Conservation (phyloP, 2,329 filamentous ascomycete species). For the Pseudogymnoascus sp. region DNA sequence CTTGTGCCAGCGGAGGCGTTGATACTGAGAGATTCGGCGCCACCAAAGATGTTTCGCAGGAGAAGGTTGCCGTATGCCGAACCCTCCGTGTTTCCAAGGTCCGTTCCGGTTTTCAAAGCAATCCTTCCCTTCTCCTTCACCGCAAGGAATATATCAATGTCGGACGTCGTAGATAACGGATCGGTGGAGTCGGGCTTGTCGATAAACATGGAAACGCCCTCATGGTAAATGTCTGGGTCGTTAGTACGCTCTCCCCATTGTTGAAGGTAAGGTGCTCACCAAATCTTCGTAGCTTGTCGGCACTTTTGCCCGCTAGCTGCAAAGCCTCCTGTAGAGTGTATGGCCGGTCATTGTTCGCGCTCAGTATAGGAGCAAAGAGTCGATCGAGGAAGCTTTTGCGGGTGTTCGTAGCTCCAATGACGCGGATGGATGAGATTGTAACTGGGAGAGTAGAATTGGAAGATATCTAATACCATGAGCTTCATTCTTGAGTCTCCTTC, state of each 20-base stretch:
- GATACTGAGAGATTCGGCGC: constrained; percentile 80
- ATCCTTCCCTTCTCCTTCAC: constrained; percentile 75
- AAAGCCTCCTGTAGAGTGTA: constrained; percentile 79
- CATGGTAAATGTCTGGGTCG: constrained; percentile 72
- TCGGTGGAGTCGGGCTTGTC: constrained; percentile 66
- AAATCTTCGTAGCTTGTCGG: constrained; percentile 70
- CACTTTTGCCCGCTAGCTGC: constrained; percentile 60
- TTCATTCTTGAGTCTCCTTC: not conserved
- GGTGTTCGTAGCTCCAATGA: constrained; percentile 80
- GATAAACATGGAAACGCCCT: constrained; percentile 73
- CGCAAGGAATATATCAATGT: constrained; percentile 73
- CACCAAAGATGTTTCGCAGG: constrained; percentile 88
- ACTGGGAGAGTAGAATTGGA: constrained; percentile 82
- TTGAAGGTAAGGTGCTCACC: constrained; percentile 45
- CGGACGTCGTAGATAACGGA: constrained; percentile 63
- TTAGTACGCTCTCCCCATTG: not conserved
- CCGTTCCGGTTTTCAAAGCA: constrained; percentile 87
- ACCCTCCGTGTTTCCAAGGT: constrained; percentile 87
- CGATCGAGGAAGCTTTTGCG: constrained; percentile 75
- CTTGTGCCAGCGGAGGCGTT: constrained; percentile 85
- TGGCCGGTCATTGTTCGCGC: constrained; percentile 54
- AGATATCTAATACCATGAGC: constrained; percentile 48
- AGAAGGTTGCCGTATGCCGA: constrained; percentile 84
- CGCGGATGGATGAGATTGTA: constrained; percentile 75
- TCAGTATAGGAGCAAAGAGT: constrained; percentile 71